Percentiles rank a stretch among this genome's conserved stretches.
phyloP scores from a whole-genome alignment of 106 monocot genomes.

The Amphibolis antarctica region DNA sequence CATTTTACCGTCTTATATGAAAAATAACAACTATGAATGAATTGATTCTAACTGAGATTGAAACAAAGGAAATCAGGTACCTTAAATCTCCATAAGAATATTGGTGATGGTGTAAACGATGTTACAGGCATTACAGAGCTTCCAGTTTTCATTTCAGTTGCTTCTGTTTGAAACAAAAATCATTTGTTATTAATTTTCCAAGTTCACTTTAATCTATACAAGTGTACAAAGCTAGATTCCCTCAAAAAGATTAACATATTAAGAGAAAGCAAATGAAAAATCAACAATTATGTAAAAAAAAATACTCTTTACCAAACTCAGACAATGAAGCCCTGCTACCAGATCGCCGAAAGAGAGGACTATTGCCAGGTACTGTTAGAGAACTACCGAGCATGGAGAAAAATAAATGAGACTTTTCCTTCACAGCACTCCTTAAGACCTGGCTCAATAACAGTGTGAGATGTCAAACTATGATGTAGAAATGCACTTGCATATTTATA shows the following conservation, averaged over 20 bases:
- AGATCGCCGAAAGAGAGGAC: constrained; percentile 47
- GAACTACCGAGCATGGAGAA: constrained; percentile 41
- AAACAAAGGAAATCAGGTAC: constrained; percentile 1
- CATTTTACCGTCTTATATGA: not conserved
- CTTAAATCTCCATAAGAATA: constrained; percentile 74
- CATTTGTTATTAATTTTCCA: constrained; percentile 15
- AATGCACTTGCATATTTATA: too few species aligned
- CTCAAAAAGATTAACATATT: constrained; percentile 2
- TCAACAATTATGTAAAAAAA: not conserved
- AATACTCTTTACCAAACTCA: constrained; percentile 28
- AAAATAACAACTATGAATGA: not conserved
- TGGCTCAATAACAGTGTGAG: not conserved
- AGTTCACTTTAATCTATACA: constrained; percentile 8
- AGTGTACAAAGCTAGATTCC: not conserved
- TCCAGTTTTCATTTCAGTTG: constrained; percentile 42
- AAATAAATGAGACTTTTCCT: not conserved
- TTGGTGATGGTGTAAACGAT: constrained; percentile 52
- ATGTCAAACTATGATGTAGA: too few species aligned
- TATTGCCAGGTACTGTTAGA: constrained; percentile 26
- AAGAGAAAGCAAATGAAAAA: not conserved
- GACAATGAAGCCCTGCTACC: constrained; percentile 36
- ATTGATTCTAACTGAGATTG: too few species aligned
- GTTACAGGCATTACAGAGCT: constrained; percentile 24
- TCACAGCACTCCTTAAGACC: not conserved
- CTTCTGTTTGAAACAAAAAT: constrained; percentile 10